Evolutionary conservation across 2,329 filamentous ascomycete species (phyloP).

Genomic region (Colletotrichum liaoningense): DNA sequence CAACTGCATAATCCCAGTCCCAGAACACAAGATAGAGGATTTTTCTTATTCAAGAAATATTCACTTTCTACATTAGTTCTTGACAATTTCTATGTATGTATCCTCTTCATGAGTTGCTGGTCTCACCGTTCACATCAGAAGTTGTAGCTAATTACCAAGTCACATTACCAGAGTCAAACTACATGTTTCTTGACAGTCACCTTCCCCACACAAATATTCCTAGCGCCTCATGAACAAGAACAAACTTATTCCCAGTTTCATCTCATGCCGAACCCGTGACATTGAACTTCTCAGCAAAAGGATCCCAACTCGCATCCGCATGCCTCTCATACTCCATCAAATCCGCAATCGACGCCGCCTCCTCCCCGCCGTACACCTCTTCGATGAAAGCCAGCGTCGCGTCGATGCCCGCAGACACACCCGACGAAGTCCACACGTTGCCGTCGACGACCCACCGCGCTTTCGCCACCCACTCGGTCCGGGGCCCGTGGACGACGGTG

Average conservation of each 20-base stretch:
- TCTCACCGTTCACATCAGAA: too few relatives aligned
- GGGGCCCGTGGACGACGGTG: constrained; percentile 50
- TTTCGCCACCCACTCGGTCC: constrained; percentile 61
- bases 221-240: neutral
- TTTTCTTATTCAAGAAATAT: too few relatives aligned
- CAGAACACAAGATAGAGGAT: too few relatives aligned
- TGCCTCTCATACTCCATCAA: constrained; percentile 70
- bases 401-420: constrained; percentile 72
- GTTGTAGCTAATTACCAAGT: neutral
- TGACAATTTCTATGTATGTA: too few relatives aligned
- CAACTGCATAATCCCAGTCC: too few relatives aligned
- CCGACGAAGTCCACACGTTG: constrained; percentile 68
- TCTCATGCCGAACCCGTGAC: constrained; percentile 6
- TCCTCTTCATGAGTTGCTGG: too few relatives aligned
- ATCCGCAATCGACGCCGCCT: constrained; percentile 59
- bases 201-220: neutral
- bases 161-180: neutral
- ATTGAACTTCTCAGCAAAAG: constrained; percentile 46
- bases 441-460: constrained; percentile 69
- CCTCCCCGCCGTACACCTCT: constrained; percentile 62
- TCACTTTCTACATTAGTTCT: too few relatives aligned
- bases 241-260: neutral
- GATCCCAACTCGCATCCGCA: constrained; percentile 61
- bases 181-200: neutral
- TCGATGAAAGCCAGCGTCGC: constrained; percentile 67